phyloP scores from a whole-genome alignment of 495 filamentous ascomycete genomes.

The Aspergillus baeticus region DNA sequence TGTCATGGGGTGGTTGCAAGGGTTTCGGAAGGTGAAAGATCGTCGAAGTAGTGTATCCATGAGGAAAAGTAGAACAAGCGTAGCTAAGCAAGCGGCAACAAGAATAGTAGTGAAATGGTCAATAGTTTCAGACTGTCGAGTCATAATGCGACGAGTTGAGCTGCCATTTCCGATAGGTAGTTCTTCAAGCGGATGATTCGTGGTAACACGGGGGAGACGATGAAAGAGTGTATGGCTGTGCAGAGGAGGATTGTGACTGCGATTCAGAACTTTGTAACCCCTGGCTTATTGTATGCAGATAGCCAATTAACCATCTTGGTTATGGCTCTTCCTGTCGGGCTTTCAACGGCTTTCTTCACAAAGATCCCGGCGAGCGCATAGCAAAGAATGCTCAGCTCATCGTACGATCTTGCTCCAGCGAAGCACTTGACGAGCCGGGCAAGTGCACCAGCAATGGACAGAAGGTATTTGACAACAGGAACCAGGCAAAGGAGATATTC shows the following conservation, averaged over 20 bases:
- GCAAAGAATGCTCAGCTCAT: not conserved
- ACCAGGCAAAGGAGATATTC: not conserved
- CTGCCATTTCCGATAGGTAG: not conserved
- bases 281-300: constrained; percentile 9
- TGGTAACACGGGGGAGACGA: not conserved
- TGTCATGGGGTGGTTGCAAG: too few relatives aligned
- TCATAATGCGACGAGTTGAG: not conserved
- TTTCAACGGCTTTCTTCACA: not conserved
- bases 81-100: too few relatives aligned
- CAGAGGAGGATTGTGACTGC: not conserved
- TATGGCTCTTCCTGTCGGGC: not conserved
- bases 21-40: too few relatives aligned
- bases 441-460: not conserved
- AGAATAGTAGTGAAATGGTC: not conserved
- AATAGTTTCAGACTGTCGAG: not conserved
- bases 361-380: not conserved
- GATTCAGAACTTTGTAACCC: not conserved
- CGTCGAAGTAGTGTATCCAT: too few relatives aligned
- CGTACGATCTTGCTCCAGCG: not conserved
- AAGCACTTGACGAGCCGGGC: not conserved
- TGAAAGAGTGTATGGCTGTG: not conserved
- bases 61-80: too few relatives aligned
- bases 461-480: not conserved
- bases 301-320: constrained; percentile 1
- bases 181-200: not conserved